Percentiles rank a stretch among this genome's conserved stretches.
Conservation (phyloP, 352 stramenopile genomes). For the Phytophthora aleatoria region DNA sequence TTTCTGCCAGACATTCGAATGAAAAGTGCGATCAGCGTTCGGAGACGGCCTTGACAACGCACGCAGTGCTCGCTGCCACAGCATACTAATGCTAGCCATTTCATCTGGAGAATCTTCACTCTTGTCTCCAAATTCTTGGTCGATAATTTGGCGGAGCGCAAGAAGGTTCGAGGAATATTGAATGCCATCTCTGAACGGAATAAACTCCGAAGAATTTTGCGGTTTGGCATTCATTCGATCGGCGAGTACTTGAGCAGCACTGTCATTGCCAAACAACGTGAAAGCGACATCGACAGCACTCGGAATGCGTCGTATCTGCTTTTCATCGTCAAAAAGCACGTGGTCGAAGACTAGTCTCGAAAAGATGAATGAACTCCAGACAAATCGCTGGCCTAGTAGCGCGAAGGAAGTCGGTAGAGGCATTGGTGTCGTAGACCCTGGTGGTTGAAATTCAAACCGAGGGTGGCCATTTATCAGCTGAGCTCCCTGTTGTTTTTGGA, state of each 20-base stretch:
- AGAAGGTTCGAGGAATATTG: constrained; percentile 27
- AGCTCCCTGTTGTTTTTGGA: constrained; percentile 12
- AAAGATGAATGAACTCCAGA: constrained; percentile 37
- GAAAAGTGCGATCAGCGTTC: constrained; percentile 17
- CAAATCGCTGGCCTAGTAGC: constrained; percentile 26
- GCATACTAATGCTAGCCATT: constrained; percentile 21
- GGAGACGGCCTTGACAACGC: constrained; percentile 22
- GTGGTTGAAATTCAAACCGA: neutral
- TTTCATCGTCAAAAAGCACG: constrained; percentile 10
- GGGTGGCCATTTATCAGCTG: constrained; percentile 22
- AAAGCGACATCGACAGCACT: constrained; percentile 34
- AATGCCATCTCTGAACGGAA: constrained; percentile 26
- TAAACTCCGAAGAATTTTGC: constrained; percentile 1
- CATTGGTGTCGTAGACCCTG: neutral
- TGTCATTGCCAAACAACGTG: constrained; percentile 26
- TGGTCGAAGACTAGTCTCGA: constrained; percentile 32
- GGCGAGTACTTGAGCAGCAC: constrained; percentile 17
- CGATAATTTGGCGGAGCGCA: constrained; percentile 19
- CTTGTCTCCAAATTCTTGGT: constrained; percentile 17
- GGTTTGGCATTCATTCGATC: constrained; percentile 5
- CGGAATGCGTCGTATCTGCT: constrained; percentile 26
- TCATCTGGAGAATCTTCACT: neutral
- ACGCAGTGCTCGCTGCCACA: constrained; percentile 31
- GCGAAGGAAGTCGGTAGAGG: constrained; percentile 17
- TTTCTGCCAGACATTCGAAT: constrained; percentile 19